These are phyloP conservation scores for Cornus suecica DNA, from an alignment of 148 eudicot genomes.

Conservation along the genomic window DNA sequence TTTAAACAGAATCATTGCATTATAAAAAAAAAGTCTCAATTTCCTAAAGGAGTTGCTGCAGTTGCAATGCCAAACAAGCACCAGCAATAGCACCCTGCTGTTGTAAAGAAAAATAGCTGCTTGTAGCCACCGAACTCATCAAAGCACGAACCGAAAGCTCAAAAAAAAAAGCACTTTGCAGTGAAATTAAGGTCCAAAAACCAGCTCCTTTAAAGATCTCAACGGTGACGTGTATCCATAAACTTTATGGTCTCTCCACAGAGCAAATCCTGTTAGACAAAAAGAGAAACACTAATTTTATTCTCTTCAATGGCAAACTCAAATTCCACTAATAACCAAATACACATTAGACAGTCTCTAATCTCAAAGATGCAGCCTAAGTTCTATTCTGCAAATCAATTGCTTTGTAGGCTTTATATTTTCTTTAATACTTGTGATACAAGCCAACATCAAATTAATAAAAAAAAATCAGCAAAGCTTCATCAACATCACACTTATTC, in stretches of 20 bases:
- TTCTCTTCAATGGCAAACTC: background rate
- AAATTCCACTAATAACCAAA: background rate
- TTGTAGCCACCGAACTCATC: background rate
- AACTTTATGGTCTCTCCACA: constrained; percentile 65
- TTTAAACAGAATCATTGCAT: background rate
- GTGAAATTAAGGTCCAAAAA: constrained; percentile 34
- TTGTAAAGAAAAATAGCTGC: background rate
- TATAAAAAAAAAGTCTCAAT: too few species aligned
- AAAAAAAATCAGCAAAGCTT: too few species aligned
- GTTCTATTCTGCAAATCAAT: too few species aligned
- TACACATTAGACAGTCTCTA: too few species aligned
- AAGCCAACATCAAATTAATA: too few species aligned
- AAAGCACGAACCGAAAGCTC: background rate
- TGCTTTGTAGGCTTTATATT: too few species aligned
- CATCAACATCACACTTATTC: too few species aligned
- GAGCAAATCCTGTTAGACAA: constrained; percentile 41
- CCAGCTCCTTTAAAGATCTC: constrained; percentile 54
- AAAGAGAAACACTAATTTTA: background rate
- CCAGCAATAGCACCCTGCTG: background rate
- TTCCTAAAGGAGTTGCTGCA: background rate
- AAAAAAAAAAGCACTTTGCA: background rate
- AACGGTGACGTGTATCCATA: constrained; percentile 56
- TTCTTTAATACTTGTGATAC: too few species aligned
- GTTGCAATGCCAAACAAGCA: background rate
- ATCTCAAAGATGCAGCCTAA: too few species aligned